Evolutionary conservation across 1,284 basidiomycete species (phyloP), one percentile per base, ranked within the genome.

Genomic region (Sporisorium sorghi): DNA sequence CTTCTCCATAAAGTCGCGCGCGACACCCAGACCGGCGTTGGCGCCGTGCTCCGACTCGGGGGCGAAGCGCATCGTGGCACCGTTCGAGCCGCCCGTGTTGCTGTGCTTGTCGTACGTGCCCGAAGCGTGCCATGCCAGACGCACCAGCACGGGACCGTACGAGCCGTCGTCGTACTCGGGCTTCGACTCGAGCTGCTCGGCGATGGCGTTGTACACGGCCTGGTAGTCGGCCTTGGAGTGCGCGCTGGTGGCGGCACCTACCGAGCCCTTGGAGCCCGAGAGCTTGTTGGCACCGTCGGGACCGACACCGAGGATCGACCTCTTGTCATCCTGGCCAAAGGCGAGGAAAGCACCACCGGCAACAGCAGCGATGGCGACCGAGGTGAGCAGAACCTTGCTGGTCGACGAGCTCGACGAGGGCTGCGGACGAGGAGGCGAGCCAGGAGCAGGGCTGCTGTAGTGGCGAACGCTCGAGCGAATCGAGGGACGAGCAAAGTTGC

Each of bases 71-170:
- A 84, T 84, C 33, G 77, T 78, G 14, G 82, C 86, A 23, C 87
- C 87, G 75, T 88, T 87, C 37, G 86, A 87, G 39, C 87, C 87
- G 24, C 87, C 87, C 40, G 87, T 87, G 64, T 87, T 75, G 54
- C 76, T 73, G 37, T 82, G 69, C 54, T 79, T 77, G 83, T 84
- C 85, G 63, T 73, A 80, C 39, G 81, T 84, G 12, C 80, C 80
- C 26, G 71, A 73, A 19, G 80, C 73, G 73, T 84, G 83, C 83
- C 83, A 84, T 35, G 83, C 78, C 6, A 84, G 74, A 58, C 83
- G 79, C 26, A 84, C 76, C 8, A 83, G 73, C 10, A 83, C 80
- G 24, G 83, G 83, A 15, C 81, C 83, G 32, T 78, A 78, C n/a
- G 76, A 79, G 37, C 82, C 83, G 39, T 82, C 83, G 52, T 84